Base-by-base conservation (phyloP, 169 alveolate genomes). In the Cystoisospora suis region DNA sequence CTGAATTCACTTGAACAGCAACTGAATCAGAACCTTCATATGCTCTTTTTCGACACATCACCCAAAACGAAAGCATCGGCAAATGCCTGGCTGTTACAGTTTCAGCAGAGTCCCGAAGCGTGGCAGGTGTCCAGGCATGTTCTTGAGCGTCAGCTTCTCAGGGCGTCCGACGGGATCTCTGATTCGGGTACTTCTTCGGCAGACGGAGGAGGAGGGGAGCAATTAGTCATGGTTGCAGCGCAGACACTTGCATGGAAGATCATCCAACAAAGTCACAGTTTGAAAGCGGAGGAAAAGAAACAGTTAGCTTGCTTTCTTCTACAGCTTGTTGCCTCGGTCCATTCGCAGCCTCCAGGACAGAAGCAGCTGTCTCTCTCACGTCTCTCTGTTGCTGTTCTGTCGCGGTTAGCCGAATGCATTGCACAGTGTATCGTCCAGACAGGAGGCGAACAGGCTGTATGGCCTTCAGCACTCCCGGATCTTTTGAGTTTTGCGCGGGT, bases 161-260 rank as follows among this genome's bases (percentile, higher is more conserved):
- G 45, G 45, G n/a, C 77, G 9, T 12, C 77, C 12, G 34, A 17
- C 9, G 36, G 77, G 36, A 2, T n/a, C n/a, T n/a, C n/a, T n/a
- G n/a, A n/a, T n/a, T n/a, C n/a, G n/a, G n/a, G n/a, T n/a, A n/a
- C n/a, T n/a, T n/a, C n/a, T n/a, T 58, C 72, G 23, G 72, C 72
- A 29, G 3, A 29, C 44, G 58, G 23, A 6, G 56, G 42, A 5
- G 56, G 83, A 34, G 83, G 42, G 38, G 83, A 72, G 34, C 83
- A 72, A 56, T 38, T 77, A 45, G 49, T 45, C 46, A 27, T 77
- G 59, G 70, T 46, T 40, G 87, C 70, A 1, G 87, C 87, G 44
- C 90, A 86, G 47, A 86, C 90, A 20, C 83, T 86, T 34, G 90
- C 90, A 5, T 86, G 90, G 90, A 86, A 86, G 81, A 36, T 86